Base-by-base conservation (phyloP, 495 filamentous ascomycete genomes). In the Annulohypoxylon moriforme region DNA sequence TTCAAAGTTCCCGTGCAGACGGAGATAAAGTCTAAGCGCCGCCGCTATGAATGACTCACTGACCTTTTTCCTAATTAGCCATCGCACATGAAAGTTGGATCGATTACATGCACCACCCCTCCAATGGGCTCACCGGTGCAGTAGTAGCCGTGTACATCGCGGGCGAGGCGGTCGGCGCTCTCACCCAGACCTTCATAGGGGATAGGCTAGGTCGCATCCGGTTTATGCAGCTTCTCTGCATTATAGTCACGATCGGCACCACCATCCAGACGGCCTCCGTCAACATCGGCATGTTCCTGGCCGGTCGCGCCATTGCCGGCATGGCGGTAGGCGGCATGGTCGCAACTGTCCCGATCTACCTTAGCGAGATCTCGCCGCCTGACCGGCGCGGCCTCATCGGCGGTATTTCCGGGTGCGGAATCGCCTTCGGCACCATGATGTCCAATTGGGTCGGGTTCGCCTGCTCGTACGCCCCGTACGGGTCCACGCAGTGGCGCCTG, bases 61-160 rank as follows among this genome's bases (percentile, higher is more conserved):
- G 62, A 76, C 76, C 76, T 50, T 74, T 33, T 24, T 10, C 0
- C 22, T 27, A 10, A 18, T 42, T 56, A 88, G 86, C 87, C 27
- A 89, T 89, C 60, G 86, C 87, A 10, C 87, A 89, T 70, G 72
- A 85, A 74, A 88, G 86, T 73, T 89, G 85, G 85, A 83, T 88
- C 52, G 81, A 85, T 68, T 89, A 88, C 70, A 88, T 89, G 86
- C 31, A 82, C 34, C 68, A 85, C 44, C 87, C 87, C 7, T 86
- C 85, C 16, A 78, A 84, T 65, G 86, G 79, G 0, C 72, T 88
- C 5, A 87, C 85, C n/a, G 87, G 87, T 66, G 85, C 87, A n/a
- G 86, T 87, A 73, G 86, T 87, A 14, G 81, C 86, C n/a, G 85
- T 88, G 16, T 88, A 89, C 64, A 88, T 88, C 62, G 87, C 87